These are phyloP conservation scores for Mycena rebaudengoi DNA, from an alignment of 768 basidiomycete genomes.

Conservation along the genomic window DNA sequence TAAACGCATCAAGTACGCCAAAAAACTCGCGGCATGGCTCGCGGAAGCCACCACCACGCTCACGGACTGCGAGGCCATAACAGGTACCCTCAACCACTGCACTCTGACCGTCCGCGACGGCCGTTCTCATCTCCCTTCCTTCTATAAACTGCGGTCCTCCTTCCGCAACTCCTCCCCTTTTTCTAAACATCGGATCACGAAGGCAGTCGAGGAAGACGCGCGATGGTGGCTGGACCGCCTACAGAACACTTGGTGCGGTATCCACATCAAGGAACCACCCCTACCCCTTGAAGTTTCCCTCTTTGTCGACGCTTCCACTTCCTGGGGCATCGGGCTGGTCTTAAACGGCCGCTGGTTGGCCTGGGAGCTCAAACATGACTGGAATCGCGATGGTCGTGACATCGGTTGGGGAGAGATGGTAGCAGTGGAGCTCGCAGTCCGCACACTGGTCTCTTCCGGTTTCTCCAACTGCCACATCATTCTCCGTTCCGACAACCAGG, in stretches of 20 bases:
- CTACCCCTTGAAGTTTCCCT: constrained; percentile 23
- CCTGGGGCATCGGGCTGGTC: constrained; percentile 47
- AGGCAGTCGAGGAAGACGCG: background rate
- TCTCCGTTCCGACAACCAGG: constrained; percentile 41
- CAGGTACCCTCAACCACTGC: constrained; percentile 1
- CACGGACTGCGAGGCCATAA: background rate
- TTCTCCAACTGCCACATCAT: constrained; percentile 33
- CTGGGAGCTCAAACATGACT: constrained; percentile 39
- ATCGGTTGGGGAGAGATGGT: constrained; percentile 56
- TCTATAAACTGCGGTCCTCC: background rate
- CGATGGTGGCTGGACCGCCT: background rate
- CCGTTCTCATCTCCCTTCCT: background rate
- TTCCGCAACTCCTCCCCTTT: background rate
- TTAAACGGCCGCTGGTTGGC: constrained; percentile 42
- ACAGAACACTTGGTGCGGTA: background rate
- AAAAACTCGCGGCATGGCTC: background rate
- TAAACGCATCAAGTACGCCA: background rate
- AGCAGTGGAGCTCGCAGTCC: constrained; percentile 46
- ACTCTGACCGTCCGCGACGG: background rate
- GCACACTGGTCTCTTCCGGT: constrained; percentile 31
- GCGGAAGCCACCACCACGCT: background rate
- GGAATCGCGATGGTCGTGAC: constrained; percentile 35
- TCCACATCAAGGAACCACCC: constrained; percentile 18
- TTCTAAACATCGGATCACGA: background rate
- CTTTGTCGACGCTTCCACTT: constrained; percentile 49